Percentiles rank a stretch among this genome's conserved stretches.
These are phyloP conservation scores for Oropetium thomaeum DNA, from an alignment of 176 grass and related monocot genomes.

Conservation along the genomic window DNA sequence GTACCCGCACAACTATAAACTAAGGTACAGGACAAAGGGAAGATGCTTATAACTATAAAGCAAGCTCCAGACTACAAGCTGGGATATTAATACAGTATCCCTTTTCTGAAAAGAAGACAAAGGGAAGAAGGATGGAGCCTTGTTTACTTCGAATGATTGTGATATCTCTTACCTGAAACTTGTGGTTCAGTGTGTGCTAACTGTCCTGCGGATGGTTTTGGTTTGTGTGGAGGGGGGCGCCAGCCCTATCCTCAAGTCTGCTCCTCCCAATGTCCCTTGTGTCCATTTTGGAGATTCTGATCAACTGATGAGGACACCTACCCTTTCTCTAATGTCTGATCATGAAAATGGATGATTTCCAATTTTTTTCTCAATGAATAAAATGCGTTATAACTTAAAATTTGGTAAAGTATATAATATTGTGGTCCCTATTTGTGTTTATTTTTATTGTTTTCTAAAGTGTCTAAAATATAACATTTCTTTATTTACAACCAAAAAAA, in stretches of 20 bases:
- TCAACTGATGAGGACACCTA: slow-evolving; percentile 22
- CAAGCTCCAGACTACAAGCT: too few relatives aligned
- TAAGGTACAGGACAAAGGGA: not conserved
- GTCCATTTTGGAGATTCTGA: slow-evolving; percentile 14
- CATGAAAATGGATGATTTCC: too few relatives aligned
- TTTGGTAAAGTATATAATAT: too few relatives aligned
- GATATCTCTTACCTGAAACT: slow-evolving; percentile 34
- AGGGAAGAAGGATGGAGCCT: not conserved
- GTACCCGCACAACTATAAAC: slow-evolving; percentile 5
- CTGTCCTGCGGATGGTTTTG: not conserved
- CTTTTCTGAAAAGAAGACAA: too few relatives aligned
- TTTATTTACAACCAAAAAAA: too few relatives aligned
- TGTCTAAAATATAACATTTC: too few relatives aligned
- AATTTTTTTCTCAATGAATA: too few relatives aligned
- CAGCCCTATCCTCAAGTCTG: slow-evolving; percentile 33
- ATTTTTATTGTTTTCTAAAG: too few relatives aligned
- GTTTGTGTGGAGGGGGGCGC: slow-evolving; percentile 40
- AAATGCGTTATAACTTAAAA: too few relatives aligned
- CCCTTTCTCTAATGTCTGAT: not conserved
- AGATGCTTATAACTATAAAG: too few relatives aligned
- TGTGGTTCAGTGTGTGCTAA: slow-evolving; percentile 26
- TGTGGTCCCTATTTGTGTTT: too few relatives aligned
- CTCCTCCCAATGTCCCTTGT: slow-evolving; percentile 26
- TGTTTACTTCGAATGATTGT: not conserved
- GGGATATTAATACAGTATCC: too few relatives aligned